These are phyloP conservation scores for Canariomyces notabilis DNA, from an alignment of 2,329 filamentous ascomycete genomes.

Conservation along the genomic window DNA sequence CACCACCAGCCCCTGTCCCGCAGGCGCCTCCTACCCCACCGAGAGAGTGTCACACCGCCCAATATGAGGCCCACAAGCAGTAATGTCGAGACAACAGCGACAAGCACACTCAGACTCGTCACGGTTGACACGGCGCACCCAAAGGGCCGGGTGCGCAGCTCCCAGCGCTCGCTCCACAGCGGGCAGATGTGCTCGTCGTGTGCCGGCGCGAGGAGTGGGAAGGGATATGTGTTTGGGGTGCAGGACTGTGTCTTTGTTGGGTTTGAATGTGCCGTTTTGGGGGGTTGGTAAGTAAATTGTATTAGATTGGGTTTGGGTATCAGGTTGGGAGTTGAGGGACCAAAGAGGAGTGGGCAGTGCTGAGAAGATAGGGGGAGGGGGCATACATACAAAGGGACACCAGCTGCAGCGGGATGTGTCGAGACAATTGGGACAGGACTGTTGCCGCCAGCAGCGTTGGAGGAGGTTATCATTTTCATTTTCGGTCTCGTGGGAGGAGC, in stretches of 20 bases:
- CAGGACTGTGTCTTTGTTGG: constrained; percentile 52
- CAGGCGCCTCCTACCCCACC: constrained; percentile 13
- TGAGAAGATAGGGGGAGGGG: constrained; percentile 4
- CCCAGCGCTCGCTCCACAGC: constrained; percentile 44
- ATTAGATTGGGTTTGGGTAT: neutral
- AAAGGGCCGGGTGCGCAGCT: constrained; percentile 35
- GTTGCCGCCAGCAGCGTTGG: constrained; percentile 46
- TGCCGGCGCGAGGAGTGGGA: constrained; percentile 47
- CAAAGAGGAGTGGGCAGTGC: neutral
- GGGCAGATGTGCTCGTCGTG: constrained; percentile 49
- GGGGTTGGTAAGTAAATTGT: neutral
- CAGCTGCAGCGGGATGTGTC: constrained; percentile 41
- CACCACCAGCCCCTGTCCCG: too few relatives aligned
- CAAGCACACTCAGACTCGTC: constrained; percentile 34
- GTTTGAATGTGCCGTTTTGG: too few relatives aligned
- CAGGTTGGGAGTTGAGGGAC: neutral
- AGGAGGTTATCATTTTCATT: constrained; percentile 37
- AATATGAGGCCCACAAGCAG: constrained; percentile 23
- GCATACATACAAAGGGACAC: constrained; percentile 46
- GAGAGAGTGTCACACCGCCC: constrained; percentile 17
- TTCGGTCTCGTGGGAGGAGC: neutral
- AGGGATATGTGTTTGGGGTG: constrained; percentile 43
- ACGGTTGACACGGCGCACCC: constrained; percentile 41
- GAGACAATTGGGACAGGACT: constrained; percentile 46
- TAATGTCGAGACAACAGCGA: constrained; percentile 32